Evolutionary conservation across 345 rosid genomes (phyloP).

Genomic region (Psidium friedrichsthalianum): DNA sequence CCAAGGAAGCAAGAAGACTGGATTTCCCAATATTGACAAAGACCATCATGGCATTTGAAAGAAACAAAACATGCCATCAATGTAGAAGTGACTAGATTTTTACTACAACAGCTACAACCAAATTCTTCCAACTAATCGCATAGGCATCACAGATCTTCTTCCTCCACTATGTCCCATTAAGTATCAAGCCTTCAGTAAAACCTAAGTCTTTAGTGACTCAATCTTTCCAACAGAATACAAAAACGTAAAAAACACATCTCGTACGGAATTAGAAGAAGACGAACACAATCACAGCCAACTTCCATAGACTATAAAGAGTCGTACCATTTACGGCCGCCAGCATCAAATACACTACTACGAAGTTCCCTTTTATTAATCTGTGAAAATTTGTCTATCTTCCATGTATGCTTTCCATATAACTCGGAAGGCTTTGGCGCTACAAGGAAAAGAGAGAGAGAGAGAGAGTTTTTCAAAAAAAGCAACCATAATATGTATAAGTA

Average conservation of each 20-base stretch:
- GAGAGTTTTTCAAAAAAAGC: neutral
- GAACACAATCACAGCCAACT: neutral
- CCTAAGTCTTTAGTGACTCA: neutral
- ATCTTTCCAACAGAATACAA: neutral
- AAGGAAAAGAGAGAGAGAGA: neutral
- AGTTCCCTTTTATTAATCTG: slow-evolving; percentile 76
- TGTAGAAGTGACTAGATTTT: neutral
- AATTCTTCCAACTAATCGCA: neutral
- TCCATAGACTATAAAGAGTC: slow-evolving; percentile 7
- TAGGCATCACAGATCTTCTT: neutral
- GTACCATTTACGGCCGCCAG: slow-evolving; percentile 92
- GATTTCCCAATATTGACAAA: neutral
- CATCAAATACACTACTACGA: slow-evolving; percentile 68
- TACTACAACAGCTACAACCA: neutral
- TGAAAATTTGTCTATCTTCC: slow-evolving; percentile 88
- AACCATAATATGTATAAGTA: neutral
- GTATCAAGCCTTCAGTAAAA: neutral
- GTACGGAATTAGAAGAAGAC: neutral
- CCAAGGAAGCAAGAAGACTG: neutral
- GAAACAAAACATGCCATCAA: neutral
- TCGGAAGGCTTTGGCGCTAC: slow-evolving; percentile 74
- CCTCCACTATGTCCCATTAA: neutral
- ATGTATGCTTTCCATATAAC: slow-evolving; percentile 65
- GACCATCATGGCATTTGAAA: neutral
- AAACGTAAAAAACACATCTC: neutral